These are phyloP conservation scores for Pestalotiopsis sp. DNA, from an alignment of 2,329 filamentous ascomycete genomes.

Conservation along the genomic window DNA sequence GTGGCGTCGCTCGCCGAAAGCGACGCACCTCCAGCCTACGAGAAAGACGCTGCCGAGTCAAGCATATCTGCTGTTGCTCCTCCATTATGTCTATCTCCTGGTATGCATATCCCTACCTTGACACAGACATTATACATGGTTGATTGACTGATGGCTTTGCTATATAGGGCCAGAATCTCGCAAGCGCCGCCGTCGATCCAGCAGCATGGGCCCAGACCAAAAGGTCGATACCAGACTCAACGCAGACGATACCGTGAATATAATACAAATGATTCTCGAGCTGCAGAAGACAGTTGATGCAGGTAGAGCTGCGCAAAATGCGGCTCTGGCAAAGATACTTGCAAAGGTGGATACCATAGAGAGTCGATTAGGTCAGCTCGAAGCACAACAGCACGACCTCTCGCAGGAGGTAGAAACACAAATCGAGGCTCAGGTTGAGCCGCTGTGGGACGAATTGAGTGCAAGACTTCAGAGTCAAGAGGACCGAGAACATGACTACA, in stretches of 20 bases:
- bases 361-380: constrained; percentile 1
- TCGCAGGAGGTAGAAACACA: background rate
- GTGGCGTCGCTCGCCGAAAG: background rate
- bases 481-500: constrained; percentile 10
- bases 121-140: background rate
- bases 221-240: background rate
- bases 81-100: constrained; percentile 3
- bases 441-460: constrained; percentile 14
- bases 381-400: constrained; percentile 5
- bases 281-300: background rate
- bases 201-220: background rate
- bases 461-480: constrained; percentile 10
- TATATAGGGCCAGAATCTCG: background rate
- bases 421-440: constrained; percentile 5
- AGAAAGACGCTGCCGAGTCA: background rate
- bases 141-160: background rate
- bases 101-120: background rate
- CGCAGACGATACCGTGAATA: too few species aligned
- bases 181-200: background rate
- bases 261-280: background rate
- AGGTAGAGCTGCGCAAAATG: constrained; percentile 1
- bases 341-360: constrained; percentile 12
- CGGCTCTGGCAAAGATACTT: constrained; percentile 4
- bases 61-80: constrained; percentile 5
- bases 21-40: constrained; percentile 14